phyloP scores from a whole-genome alignment of 768 basidiomycete genomes.

The Kwoniella newhampshirensis region DNA sequence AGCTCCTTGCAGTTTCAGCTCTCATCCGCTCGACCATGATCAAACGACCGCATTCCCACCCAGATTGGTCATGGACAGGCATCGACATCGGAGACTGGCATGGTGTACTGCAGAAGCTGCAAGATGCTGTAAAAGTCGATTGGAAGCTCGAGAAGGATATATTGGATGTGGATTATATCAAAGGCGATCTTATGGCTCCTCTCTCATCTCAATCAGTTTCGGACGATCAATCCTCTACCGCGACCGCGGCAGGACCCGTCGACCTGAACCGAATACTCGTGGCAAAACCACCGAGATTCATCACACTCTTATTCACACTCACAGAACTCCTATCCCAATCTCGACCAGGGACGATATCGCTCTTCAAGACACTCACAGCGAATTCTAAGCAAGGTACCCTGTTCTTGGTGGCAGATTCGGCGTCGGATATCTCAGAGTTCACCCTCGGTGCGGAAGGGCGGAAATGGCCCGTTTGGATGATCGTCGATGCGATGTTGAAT shows the following conservation, averaged over 20 bases:
- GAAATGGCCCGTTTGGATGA: constrained; percentile 45
- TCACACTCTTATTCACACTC: constrained; percentile 51
- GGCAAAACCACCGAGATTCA: constrained; percentile 26
- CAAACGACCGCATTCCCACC: constrained; percentile 9
- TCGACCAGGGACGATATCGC: constrained; percentile 33
- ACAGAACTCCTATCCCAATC: constrained; percentile 52
- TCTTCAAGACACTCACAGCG: constrained; percentile 31
- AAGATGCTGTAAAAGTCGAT: constrained; percentile 8
- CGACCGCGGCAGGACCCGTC: background rate
- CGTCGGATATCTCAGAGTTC: constrained; percentile 43
- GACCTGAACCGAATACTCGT: constrained; percentile 9
- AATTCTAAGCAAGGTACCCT: constrained; percentile 29
- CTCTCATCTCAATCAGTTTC: background rate
- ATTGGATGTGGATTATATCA: constrained; percentile 20
- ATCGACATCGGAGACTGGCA: constrained; percentile 50
- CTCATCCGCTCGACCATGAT: constrained; percentile 17
- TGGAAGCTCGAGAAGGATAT: constrained; percentile 10
- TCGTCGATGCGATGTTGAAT: constrained; percentile 34
- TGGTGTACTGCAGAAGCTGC: constrained; percentile 20
- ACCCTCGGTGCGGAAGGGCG: constrained; percentile 37
- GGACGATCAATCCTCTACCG: background rate
- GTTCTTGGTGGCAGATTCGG: constrained; percentile 48
- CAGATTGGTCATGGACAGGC: constrained; percentile 27
- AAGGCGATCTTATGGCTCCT: constrained; percentile 20
- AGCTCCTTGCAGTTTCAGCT: constrained; percentile 41